A percentile compares a stretch with the other conserved stretches of the same genome.
phyloP scores from a whole-genome alignment of 192 early-diverging fungal species.

The Pecoramyces ruminantium region DNA sequence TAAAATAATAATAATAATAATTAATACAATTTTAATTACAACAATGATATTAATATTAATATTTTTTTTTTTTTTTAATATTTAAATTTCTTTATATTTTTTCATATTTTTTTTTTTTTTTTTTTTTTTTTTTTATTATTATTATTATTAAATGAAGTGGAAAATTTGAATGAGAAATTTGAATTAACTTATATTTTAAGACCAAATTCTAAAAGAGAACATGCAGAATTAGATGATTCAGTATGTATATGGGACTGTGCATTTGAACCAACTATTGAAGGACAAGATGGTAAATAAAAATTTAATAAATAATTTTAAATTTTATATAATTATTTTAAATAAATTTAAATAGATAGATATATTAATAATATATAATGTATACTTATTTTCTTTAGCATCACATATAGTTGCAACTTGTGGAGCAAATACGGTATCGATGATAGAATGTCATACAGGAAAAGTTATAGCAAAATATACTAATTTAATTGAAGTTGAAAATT shows the following conservation, averaged over 20 bases:
- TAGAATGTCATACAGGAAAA: background rate
- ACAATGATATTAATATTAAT: no score
- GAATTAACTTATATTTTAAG: background rate
- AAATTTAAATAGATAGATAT: no score
- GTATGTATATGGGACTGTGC: background rate
- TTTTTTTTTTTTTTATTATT: no score
- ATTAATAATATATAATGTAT: no score
- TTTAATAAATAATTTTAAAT: no score
- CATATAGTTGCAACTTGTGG: background rate
- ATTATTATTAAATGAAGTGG: background rate
- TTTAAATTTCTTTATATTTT: no score
- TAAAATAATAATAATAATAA: no score
- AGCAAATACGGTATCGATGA: background rate
- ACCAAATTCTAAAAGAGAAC: background rate
- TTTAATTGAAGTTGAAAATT: background rate
- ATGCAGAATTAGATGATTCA: background rate
- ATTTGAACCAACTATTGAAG: background rate
- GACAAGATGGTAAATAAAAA: background rate
- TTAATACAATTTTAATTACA: no score
- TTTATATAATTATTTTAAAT: no score
- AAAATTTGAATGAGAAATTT: background rate
- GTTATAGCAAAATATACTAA: background rate
- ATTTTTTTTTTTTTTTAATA: no score
- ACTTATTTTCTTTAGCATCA: no score
- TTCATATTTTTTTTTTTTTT: no score